Evolutionary conservation across 306 rosid species (phyloP).

Genomic region (Sesbania bispinosa): DNA sequence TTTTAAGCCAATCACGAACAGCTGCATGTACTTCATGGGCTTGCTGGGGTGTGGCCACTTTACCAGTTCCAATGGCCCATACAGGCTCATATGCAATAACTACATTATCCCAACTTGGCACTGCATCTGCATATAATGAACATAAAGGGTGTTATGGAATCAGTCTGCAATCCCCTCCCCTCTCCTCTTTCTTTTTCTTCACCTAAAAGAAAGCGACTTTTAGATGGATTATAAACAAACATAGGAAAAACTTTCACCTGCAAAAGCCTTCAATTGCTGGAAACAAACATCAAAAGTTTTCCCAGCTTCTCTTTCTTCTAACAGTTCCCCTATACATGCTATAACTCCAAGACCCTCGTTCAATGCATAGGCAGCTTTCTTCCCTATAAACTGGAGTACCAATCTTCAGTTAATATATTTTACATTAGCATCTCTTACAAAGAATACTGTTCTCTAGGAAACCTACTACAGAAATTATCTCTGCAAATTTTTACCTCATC

Average conservation of each 20-base stretch:
- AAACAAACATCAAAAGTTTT: slow-evolving; percentile 85
- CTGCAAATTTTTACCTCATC: slow-evolving; percentile 71
- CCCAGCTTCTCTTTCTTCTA: slow-evolving; percentile 95
- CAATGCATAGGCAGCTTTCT: slow-evolving; percentile 97
- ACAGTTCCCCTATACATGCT: slow-evolving; percentile 92
- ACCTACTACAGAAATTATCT: slow-evolving; percentile 3
- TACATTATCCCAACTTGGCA: slow-evolving; percentile 88
- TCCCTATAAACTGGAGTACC: slow-evolving; percentile 81
- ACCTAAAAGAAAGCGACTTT: too few species aligned
- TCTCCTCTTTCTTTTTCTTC: not conserved
- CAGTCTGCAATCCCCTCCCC: slow-evolving; percentile 1
- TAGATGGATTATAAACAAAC: not conserved
- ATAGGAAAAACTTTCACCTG: slow-evolving; percentile 57
- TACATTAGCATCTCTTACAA: slow-evolving; percentile 22
- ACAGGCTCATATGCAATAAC: slow-evolving; percentile 99
- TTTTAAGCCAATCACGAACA: slow-evolving; percentile 87
- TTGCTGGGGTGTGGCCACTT: slow-evolving; percentile 93
- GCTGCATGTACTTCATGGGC: slow-evolving; percentile 99
- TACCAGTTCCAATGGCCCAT: slow-evolving; percentile 99
- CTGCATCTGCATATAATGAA: slow-evolving; percentile 59
- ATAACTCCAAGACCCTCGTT: slow-evolving; percentile 90
- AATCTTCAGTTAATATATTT: slow-evolving; percentile 31
- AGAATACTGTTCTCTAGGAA: slow-evolving; percentile 14
- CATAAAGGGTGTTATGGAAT: slow-evolving; percentile 1
- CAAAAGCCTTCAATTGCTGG: slow-evolving; percentile 85